Conservation (phyloP, 2,329 filamentous ascomycete genomes). For the Fusarium floridanum region DNA sequence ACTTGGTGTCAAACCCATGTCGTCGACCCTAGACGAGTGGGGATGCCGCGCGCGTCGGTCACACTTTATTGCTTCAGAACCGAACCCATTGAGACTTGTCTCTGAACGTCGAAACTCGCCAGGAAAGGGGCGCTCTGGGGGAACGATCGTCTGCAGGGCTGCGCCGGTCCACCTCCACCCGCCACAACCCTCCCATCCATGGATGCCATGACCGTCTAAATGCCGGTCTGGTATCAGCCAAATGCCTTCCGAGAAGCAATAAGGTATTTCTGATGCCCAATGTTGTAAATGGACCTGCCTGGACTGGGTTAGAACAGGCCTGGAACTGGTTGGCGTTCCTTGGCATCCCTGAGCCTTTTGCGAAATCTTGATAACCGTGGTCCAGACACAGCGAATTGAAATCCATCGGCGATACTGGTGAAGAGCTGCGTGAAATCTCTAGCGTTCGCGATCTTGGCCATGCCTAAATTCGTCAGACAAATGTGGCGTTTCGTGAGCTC, state of each 20-base stretch:
- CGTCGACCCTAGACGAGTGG: conserved; percentile 15
- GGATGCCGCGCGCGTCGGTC: conserved; percentile 39
- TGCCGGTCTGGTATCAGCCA: not conserved
- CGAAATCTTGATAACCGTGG: not conserved
- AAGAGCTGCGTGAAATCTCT: not conserved
- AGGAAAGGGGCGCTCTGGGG: conserved; percentile 7
- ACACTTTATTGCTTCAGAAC: conserved; percentile 9
- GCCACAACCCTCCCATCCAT: not conserved
- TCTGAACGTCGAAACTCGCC: not conserved
- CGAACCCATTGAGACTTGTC: conserved; percentile 2
- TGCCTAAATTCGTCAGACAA: not conserved
- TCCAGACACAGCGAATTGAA: not conserved
- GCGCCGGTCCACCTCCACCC: not conserved
- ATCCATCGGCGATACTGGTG: not conserved
- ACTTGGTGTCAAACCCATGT: conserved; percentile 17
- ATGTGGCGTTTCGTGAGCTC: not conserved
- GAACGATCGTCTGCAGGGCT: conserved; percentile 7
- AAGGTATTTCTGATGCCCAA: not conserved
- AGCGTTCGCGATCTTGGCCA: not conserved
- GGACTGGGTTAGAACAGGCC: conserved; percentile 14
- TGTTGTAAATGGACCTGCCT: conserved; percentile 1
- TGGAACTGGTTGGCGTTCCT: not conserved
- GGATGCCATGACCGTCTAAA: not conserved
- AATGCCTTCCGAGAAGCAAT: not conserved
- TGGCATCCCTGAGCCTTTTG: not conserved